Conservation (phyloP, 345 rosid genomes). For the Eucalyptus guilfoylei region DNA sequence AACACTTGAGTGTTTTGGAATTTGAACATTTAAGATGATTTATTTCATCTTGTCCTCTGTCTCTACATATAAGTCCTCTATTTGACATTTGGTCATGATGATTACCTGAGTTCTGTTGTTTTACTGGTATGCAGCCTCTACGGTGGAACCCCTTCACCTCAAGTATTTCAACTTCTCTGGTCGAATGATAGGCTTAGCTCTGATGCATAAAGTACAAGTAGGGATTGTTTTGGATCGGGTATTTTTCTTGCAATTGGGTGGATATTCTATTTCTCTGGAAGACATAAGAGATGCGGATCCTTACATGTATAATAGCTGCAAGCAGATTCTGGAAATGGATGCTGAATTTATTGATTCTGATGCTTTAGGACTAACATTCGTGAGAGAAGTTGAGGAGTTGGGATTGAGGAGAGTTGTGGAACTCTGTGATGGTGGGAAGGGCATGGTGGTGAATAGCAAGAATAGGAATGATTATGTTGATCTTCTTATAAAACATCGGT, state of each 20-base stretch:
- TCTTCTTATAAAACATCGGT: constrained; percentile 48
- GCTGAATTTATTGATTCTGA: constrained; percentile 64
- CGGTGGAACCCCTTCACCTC: constrained; percentile 78
- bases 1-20: background rate
- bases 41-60: background rate
- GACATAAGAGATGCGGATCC: constrained; percentile 86
- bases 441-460: constrained; percentile 55
- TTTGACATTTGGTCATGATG: background rate
- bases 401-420: constrained; percentile 64
- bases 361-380: constrained; percentile 72
- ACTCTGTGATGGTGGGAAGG: constrained; percentile 52
- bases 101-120: background rate
- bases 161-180: constrained; percentile 80
- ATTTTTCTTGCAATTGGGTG: constrained; percentile 75
- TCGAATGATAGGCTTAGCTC: constrained; percentile 77
- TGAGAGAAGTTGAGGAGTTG: constrained; percentile 71
- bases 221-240: constrained; percentile 83
- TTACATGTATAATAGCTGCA: constrained; percentile 71
- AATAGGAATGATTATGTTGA: constrained; percentile 66
- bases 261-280: constrained; percentile 43
- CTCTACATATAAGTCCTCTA: background rate
- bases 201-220: constrained; percentile 91
- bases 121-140: constrained; percentile 61
- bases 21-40: background rate
- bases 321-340: constrained; percentile 87